Conservation (phyloP, 768 basidiomycete species). For the Phaeotremella skinneri region DNA sequence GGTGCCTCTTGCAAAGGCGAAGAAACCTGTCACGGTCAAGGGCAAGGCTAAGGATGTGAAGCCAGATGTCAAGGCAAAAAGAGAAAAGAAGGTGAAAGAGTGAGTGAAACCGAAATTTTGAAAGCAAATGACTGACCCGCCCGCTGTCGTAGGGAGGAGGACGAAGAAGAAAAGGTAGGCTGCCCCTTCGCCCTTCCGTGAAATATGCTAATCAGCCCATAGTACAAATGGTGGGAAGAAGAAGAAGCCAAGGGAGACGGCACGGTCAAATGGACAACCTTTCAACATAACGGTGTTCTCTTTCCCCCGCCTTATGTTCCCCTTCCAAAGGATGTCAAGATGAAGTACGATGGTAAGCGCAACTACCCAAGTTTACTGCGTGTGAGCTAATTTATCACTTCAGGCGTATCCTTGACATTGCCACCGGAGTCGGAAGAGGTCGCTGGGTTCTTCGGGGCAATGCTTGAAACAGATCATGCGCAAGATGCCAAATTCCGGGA, state of each 20-base stretch:
- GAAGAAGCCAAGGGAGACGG: constrained; percentile 62
- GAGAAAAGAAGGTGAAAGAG: constrained; percentile 54
- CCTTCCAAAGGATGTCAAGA: constrained; percentile 76
- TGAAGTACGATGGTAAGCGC: constrained; percentile 85
- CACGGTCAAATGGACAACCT: constrained; percentile 85
- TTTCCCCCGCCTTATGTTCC: constrained; percentile 94
- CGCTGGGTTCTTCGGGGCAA: constrained; percentile 89
- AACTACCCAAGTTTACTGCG: constrained; percentile 6
- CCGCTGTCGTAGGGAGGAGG: constrained; percentile 55
- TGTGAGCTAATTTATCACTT: background rate
- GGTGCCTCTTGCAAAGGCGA: constrained; percentile 55
- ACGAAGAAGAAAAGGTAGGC: constrained; percentile 65
- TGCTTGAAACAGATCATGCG: constrained; percentile 89
- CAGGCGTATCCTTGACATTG: constrained; percentile 75
- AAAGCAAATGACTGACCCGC: too few species aligned
- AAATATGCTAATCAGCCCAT: background rate
- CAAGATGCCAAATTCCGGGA: constrained; percentile 81
- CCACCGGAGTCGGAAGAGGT: constrained; percentile 90
- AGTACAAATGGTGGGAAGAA: constrained; percentile 82
- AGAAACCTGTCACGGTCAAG: constrained; percentile 45
- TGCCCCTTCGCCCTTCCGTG: background rate
- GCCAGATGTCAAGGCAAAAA: constrained; percentile 25
- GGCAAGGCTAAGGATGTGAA: constrained; percentile 30
- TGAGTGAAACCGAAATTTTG: constrained; percentile 54
- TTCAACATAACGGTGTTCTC: constrained; percentile 89